Evolutionary conservation across 2,329 filamentous ascomycete genomes (phyloP).

Genomic region (Verticillium longisporum): DNA sequence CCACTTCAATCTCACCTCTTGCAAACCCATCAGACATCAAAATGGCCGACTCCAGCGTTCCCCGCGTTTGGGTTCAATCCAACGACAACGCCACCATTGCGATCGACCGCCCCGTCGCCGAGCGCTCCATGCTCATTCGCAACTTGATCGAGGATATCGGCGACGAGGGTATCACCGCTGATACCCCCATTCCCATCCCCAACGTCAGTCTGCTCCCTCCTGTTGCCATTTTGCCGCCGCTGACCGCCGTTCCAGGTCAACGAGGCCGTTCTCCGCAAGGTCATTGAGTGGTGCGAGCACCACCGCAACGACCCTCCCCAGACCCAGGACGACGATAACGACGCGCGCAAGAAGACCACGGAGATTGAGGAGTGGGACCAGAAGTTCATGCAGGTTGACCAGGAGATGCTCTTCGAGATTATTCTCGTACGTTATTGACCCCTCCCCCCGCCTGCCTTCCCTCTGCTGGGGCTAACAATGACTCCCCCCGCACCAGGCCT

Average conservation of each 20-base stretch:
- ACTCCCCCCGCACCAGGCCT: slow-evolving; percentile 53
- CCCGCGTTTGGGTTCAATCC: slow-evolving; percentile 43
- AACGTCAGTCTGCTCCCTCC: slow-evolving; percentile 45
- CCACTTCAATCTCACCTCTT: neutral
- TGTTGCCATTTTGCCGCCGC: slow-evolving; percentile 5
- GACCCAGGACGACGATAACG: slow-evolving; percentile 79
- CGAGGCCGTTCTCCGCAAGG: slow-evolving; percentile 88
- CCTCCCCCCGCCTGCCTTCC: neutral
- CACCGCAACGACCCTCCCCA: slow-evolving; percentile 85
- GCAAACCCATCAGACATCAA: slow-evolving; percentile 3
- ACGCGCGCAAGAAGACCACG: slow-evolving; percentile 95
- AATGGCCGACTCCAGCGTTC: slow-evolving; percentile 27
- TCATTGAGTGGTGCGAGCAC: slow-evolving; percentile 96
- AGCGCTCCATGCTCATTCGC: slow-evolving; percentile 93
- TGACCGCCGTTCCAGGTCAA: slow-evolving; percentile 57
- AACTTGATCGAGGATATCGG: slow-evolving; percentile 96
- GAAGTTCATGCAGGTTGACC: slow-evolving; percentile 99
- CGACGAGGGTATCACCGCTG: slow-evolving; percentile 43
- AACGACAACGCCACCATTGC: slow-evolving; percentile 42
- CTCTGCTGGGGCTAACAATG: neutral
- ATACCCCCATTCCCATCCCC: slow-evolving; percentile 77
- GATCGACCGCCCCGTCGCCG: slow-evolving; percentile 72
- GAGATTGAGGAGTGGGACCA: slow-evolving; percentile 99
- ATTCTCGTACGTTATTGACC: slow-evolving; percentile 64
- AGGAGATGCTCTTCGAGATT: slow-evolving; percentile 99